Conservation (phyloP, 148 eudicot genomes). For the Fagopyrum esculentum region DNA sequence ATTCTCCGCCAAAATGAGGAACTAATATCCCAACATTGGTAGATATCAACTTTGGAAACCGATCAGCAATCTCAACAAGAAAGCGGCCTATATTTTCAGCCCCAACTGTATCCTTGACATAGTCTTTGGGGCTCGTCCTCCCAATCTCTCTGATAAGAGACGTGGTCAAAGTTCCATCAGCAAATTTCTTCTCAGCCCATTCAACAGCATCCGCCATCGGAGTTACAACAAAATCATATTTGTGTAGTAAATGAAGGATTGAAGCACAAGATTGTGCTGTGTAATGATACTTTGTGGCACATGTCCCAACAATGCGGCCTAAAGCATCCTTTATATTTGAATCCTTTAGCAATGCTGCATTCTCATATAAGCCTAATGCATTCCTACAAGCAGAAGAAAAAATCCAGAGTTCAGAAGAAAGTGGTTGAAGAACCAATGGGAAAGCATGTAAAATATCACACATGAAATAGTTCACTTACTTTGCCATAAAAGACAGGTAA, state of each 20-base stretch:
- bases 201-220: slow-evolving; percentile 81
- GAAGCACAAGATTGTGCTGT: slow-evolving; percentile 78
- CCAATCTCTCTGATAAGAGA: slow-evolving; percentile 83
- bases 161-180: slow-evolving; percentile 80
- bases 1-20: slow-evolving; percentile 96
- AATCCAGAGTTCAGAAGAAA: not conserved
- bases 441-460: not conserved
- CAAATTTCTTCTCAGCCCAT: slow-evolving; percentile 73
- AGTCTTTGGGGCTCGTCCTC: slow-evolving; percentile 76
- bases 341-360: slow-evolving; percentile 62
- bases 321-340: slow-evolving; percentile 69
- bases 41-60: slow-evolving; percentile 78
- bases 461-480: slow-evolving; percentile 42
- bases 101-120: slow-evolving; percentile 71
- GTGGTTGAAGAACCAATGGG: not conserved
- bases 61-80: slow-evolving; percentile 81
- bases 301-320: slow-evolving; percentile 82
- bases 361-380: slow-evolving; percentile 75
- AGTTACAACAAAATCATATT: slow-evolving; percentile 67
- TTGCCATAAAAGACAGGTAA: slow-evolving; percentile 74
- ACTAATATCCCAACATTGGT: slow-evolving; percentile 78
- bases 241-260: slow-evolving; percentile 80
- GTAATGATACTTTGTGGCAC: slow-evolving; percentile 87
- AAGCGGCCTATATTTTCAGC: slow-evolving; percentile 96
- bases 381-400: slow-evolving; percentile 35